A percentile compares a stretch with the other conserved stretches of the same genome.
Evolutionary conservation across 2,329 filamentous ascomycete species (phyloP).

Genomic region (Fonsecaea monophora): DNA sequence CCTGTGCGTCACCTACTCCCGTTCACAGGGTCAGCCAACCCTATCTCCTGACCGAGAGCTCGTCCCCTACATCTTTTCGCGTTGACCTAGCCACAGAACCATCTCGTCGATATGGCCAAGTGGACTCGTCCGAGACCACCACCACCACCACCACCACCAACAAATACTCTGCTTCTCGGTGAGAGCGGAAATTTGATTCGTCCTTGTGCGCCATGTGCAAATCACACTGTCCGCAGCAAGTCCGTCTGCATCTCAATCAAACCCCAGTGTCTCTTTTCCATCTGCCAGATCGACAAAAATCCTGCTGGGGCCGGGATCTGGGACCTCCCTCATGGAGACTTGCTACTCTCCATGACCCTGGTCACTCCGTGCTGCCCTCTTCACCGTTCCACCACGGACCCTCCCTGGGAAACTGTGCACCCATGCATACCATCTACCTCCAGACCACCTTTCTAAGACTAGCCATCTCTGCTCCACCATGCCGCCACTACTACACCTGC

Average conservation of each 20-base stretch:
- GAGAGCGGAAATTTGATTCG: slow-evolving; percentile 34
- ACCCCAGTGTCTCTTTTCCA: slow-evolving; percentile 2
- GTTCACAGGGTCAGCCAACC: background rate
- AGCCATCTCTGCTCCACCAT: slow-evolving; percentile 18
- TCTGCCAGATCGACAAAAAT: slow-evolving; percentile 28
- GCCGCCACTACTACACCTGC: slow-evolving; percentile 20
- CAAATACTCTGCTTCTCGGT: slow-evolving; percentile 14
- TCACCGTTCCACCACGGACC: slow-evolving; percentile 25
- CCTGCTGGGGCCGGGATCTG: slow-evolving; percentile 17
- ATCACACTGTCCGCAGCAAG: slow-evolving; percentile 11
- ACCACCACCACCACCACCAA: slow-evolving; percentile 10
- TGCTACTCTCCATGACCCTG: slow-evolving; percentile 14
- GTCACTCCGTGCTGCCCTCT: slow-evolving; percentile 18
- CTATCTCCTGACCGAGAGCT: background rate
- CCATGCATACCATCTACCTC: slow-evolving; percentile 11
- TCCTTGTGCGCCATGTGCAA: slow-evolving; percentile 30
- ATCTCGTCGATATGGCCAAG: slow-evolving; percentile 1
- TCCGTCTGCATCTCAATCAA: slow-evolving; percentile 23
- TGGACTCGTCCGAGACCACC: slow-evolving; percentile 15
- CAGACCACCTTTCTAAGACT: slow-evolving; percentile 11
- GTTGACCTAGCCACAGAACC: slow-evolving; percentile 5
- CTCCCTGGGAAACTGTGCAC: slow-evolving; percentile 21
- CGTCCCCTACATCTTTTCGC: background rate
- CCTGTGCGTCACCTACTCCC: background rate
- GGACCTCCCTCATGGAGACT: slow-evolving; percentile 3